A percentile compares a stretch with the other conserved stretches of the same genome.
Evolutionary conservation across 805 yeast genomes (phyloP).

Genomic region (Pichia kluyveri): DNA sequence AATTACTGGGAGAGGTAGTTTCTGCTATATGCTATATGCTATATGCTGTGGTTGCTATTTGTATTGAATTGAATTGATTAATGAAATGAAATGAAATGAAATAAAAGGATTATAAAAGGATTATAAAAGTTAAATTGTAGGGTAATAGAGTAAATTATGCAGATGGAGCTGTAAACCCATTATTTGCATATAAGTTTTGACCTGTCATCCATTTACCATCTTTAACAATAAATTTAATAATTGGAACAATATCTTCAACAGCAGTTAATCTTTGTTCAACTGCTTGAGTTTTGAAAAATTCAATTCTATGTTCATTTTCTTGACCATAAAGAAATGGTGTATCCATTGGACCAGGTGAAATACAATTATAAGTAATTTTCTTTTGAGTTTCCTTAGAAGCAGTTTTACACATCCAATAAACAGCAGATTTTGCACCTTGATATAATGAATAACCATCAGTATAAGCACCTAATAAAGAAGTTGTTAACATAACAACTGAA

Average conservation of each 20-base stretch:
- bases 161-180: conserved; percentile 55
- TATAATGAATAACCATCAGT: conserved; percentile 42
- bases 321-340: conserved; percentile 58
- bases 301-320: conserved; percentile 44
- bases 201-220: conserved; percentile 68
- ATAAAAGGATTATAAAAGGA: no score
- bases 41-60: no score
- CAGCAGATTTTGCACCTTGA: conserved; percentile 52
- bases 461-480: conserved; percentile 60
- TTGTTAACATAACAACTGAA: conserved; percentile 46
- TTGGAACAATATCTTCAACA: conserved; percentile 54
- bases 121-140: no score
- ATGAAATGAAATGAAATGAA: no score
- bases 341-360: conserved; percentile 63
- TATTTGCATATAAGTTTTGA: conserved; percentile 55
- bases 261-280: conserved; percentile 45
- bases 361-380: conserved; percentile 42
- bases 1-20: no score
- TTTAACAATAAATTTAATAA: conserved; percentile 47
- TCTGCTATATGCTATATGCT: no score
- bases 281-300: conserved; percentile 45
- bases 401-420: conserved; percentile 42
- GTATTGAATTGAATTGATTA: no score
- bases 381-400: conserved; percentile 47
- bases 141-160: neutral